Evolutionary conservation across 148 eudicot species (phyloP).

Genomic region (Arbutus unedo): DNA sequence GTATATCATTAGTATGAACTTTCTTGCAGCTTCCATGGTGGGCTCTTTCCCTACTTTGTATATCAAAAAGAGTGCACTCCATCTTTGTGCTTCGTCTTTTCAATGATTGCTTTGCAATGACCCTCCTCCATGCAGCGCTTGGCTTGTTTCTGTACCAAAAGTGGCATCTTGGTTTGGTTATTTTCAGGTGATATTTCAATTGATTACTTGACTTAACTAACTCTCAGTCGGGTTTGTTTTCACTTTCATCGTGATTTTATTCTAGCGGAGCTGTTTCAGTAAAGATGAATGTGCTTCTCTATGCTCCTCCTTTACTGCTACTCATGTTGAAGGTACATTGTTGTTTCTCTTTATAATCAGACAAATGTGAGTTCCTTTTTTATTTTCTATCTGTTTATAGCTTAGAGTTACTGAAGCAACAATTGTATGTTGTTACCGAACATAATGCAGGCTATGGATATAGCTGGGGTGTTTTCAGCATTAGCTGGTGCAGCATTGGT

Average conservation of each 20-base stretch:
- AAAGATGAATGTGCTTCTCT: slow-evolving; percentile 98
- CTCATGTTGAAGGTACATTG: slow-evolving; percentile 75
- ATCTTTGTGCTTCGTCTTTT: slow-evolving; percentile 91
- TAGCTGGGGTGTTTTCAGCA: slow-evolving; percentile 74
- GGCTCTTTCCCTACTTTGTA: slow-evolving; percentile 83
- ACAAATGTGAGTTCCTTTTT: not conserved
- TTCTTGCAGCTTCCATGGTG: slow-evolving; percentile 92
- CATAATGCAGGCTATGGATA: slow-evolving; percentile 70
- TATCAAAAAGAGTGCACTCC: slow-evolving; percentile 91
- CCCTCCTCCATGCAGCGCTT: slow-evolving; percentile 78
- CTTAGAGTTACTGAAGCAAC: slow-evolving; percentile 7
- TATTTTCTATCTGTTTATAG: not conserved
- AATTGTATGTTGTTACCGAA: slow-evolving; percentile 9
- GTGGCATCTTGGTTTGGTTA: slow-evolving; percentile 79
- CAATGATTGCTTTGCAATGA: slow-evolving; percentile 91
- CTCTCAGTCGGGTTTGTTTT: slow-evolving; percentile 15
- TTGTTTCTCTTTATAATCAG: not conserved
- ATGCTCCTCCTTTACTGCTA: slow-evolving; percentile 85
- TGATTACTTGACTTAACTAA: not conserved
- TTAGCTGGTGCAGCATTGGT: slow-evolving; percentile 83
- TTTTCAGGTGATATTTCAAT: slow-evolving; percentile 61
- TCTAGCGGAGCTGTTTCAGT: slow-evolving; percentile 89
- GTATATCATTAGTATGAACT: not conserved
- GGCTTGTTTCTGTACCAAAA: slow-evolving; percentile 65
- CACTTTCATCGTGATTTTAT: slow-evolving; percentile 18